phyloP scores from a whole-genome alignment of 176 grass and related monocot genomes.

The Oryza punctata region DNA sequence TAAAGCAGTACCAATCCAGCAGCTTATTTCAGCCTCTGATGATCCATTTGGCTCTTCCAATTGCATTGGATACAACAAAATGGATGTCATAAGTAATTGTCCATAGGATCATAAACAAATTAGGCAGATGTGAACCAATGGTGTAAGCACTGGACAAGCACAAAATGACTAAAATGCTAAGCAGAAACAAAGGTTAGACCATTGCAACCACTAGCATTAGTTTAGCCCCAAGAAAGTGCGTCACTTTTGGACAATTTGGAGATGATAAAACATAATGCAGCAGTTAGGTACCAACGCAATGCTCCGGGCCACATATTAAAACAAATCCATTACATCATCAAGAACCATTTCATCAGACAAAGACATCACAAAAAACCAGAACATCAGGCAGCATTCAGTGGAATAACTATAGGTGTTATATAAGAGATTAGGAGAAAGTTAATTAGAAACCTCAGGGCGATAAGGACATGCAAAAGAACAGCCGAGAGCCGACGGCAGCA shows the following conservation, averaged over 20 bases:
- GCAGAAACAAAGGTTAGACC: constrained; percentile 31
- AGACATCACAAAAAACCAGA: constrained; percentile 43
- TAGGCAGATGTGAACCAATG: not conserved
- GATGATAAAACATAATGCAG: constrained; percentile 35
- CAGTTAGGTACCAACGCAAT: constrained; percentile 30
- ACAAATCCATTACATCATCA: constrained; percentile 43
- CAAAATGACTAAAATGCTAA: constrained; percentile 20
- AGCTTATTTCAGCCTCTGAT: not conserved
- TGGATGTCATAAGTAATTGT: constrained; percentile 1
- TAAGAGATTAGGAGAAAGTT: not conserved
- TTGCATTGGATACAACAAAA: not conserved
- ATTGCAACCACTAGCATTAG: constrained; percentile 41
- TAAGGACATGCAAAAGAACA: not conserved
- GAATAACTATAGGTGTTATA: constrained; percentile 19
- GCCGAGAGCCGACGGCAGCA: not conserved
- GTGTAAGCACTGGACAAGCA: constrained; percentile 41
- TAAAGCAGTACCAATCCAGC: constrained; percentile 7
- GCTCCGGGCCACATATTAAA: constrained; percentile 35
- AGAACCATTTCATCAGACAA: constrained; percentile 41
- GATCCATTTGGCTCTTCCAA: constrained; percentile 22
- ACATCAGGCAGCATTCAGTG: constrained; percentile 21
- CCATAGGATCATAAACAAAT: constrained; percentile 12
- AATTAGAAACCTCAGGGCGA: constrained; percentile 15
- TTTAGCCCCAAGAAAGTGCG: constrained; percentile 44
- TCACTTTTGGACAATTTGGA: constrained; percentile 39